Conservation (phyloP, 768 basidiomycete genomes). For the Calocera cornea region DNA sequence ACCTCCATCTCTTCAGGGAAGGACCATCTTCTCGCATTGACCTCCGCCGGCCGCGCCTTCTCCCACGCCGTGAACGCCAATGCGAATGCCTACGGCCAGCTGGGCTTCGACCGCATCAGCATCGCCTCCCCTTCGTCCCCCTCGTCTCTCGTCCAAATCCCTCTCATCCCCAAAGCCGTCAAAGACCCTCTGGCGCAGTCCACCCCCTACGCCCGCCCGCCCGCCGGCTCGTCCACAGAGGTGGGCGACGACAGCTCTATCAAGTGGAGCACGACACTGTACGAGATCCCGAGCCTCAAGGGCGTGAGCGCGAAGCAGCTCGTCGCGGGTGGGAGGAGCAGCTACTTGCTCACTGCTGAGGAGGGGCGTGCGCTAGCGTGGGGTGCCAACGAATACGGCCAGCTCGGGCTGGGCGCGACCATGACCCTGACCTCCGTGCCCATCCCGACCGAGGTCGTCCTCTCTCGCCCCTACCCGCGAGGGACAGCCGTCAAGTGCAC, state of each 20-base stretch:
- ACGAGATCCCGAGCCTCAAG: slow-evolving; percentile 61
- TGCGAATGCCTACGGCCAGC: slow-evolving; percentile 72
- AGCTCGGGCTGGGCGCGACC: slow-evolving; percentile 62
- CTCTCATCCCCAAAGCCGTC: slow-evolving; percentile 41
- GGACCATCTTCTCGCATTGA: slow-evolving; percentile 36
- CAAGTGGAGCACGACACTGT: slow-evolving; percentile 53
- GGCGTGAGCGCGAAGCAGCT: slow-evolving; percentile 54
- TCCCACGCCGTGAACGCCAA: slow-evolving; percentile 57
- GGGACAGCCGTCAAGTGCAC: slow-evolving; percentile 47
- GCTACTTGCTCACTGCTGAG: slow-evolving; percentile 49
- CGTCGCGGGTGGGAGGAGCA: slow-evolving; percentile 56
- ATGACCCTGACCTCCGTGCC: slow-evolving; percentile 52
- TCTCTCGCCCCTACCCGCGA: slow-evolving; percentile 43
- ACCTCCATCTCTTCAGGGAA: slow-evolving; percentile 57
- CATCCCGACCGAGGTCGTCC: slow-evolving; percentile 74
- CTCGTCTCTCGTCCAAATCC: slow-evolving; percentile 11
- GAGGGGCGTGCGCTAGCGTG: slow-evolving; percentile 69
- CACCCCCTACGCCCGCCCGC: slow-evolving; percentile 30
- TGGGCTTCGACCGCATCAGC: slow-evolving; percentile 58
- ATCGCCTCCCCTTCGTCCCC: slow-evolving; percentile 28
- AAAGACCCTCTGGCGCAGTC: slow-evolving; percentile 38
- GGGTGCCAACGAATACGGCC: slow-evolving; percentile 82
- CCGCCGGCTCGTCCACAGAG: slow-evolving; percentile 14
- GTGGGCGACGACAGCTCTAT: slow-evolving; percentile 31
- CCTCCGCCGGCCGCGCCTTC: slow-evolving; percentile 52